These are phyloP conservation scores for Schizochytrium sp. DNA, from an alignment of 108 stramenopile species.

Conservation along the genomic window DNA sequence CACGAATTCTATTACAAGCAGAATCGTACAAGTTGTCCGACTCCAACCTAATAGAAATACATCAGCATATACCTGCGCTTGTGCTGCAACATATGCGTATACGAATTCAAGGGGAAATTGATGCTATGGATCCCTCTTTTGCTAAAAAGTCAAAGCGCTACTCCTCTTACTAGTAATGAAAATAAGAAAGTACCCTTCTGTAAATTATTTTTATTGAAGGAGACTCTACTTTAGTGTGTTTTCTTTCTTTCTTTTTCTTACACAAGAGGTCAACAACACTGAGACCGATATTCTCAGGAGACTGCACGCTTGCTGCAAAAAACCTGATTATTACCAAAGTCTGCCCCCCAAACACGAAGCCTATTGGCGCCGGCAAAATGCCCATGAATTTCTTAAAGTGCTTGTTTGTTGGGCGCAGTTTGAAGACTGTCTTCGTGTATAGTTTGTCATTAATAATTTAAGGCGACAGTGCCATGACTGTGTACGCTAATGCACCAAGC, in stretches of 20 bases:
- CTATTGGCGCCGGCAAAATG: no score
- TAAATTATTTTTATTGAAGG: not conserved
- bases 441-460: no score
- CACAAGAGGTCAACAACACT: no score
- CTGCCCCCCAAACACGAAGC: no score
- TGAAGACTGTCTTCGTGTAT: no score
- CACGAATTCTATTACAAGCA: not conserved
- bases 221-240: no score
- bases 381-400: no score
- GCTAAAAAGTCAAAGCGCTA: not conserved
- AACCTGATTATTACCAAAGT: no score
- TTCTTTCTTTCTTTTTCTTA: no score
- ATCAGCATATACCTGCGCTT: not conserved
- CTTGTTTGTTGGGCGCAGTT: no score
- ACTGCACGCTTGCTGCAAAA: no score
- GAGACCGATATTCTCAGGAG: no score
- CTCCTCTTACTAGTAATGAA: not conserved
- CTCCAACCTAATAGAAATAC: slow-evolving; percentile 11
- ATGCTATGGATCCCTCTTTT: not conserved
- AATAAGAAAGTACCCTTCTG: not conserved
- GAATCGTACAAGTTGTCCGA: not conserved
- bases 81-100: slow-evolving; percentile 22
- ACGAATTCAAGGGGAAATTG: slow-evolving; percentile 15
- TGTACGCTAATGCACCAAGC: not conserved
- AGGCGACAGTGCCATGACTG: not conserved